Evolutionary conservation across 306 rosid genomes (phyloP), one percentile per base, ranked within the genome.

Genomic region (Coriaria nepalensis): DNA sequence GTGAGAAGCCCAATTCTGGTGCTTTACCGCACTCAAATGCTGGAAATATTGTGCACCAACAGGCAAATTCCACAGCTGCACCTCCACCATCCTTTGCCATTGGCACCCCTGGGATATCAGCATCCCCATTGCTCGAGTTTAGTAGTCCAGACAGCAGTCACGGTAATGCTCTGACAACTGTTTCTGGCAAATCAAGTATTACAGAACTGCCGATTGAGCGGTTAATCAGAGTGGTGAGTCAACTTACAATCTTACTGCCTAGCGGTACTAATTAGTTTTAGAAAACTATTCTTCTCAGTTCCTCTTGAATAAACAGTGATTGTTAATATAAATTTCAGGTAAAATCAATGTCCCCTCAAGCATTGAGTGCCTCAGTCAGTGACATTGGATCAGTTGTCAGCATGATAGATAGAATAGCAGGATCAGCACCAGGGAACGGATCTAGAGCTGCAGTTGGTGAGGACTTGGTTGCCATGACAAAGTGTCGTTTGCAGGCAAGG

Each of bases 101-200:
- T 42, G 98, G 94, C 42, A 90, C 98, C 49, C 98, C 98, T 42
- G 95, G 98, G 65, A 90, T 90, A 55, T 84, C 97, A 57, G 92
- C 98, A 50, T 90, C 98, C 55, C 98, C 98, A 62, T 71, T 90
- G 73, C 78, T 90, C 42, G 98, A 90, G 71, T 79, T 66, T 70
- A 84, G 75, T 39, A 69, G 78, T 65, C 68, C 77, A 32, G 94
- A 84, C 50, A 79, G 76, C 50, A 47, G 61, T 40, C 74, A 68
- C 62, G 78, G 59, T 41, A 84, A 70, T 71, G 62, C 69, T 55
- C 60, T 78, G 49, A 68, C 69, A 46, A 61, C 77, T 43, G 65
- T 79, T 65, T 71, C 87, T 57, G 78, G 74, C 33, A 84, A 79
- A 73, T 61, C 80, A 38, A 72, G 75, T 62, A 65, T 67, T 61